phyloP scores from a whole-genome alignment of 345 rosid genomes.

The Salix udensis region DNA sequence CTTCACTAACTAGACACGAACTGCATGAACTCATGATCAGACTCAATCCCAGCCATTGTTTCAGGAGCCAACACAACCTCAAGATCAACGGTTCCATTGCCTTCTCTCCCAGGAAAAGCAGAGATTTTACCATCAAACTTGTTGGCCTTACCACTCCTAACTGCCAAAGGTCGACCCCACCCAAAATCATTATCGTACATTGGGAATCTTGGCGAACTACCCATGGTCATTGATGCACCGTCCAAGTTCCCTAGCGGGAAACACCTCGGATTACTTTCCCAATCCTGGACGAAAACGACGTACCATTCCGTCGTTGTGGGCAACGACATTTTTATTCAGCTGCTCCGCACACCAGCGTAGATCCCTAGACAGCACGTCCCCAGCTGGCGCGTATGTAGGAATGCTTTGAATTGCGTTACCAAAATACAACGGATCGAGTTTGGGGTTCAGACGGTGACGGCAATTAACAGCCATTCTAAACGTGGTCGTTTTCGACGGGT shows the following conservation, averaged over 20 bases:
- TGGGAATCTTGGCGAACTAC: slow-evolving; percentile 89
- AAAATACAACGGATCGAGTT: slow-evolving; percentile 61
- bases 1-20: slow-evolving; percentile 31
- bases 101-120: slow-evolving; percentile 86
- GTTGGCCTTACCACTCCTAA: slow-evolving; percentile 79
- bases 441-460: slow-evolving; percentile 69
- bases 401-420: slow-evolving; percentile 96
- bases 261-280: slow-evolving; percentile 77
- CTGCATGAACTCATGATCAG: slow-evolving; percentile 71
- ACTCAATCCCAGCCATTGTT: slow-evolving; percentile 73
- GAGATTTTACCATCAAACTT: slow-evolving; percentile 97
- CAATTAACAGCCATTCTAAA: slow-evolving; percentile 92
- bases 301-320: slow-evolving; percentile 50
- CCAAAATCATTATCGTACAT: slow-evolving; percentile 95
- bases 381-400: slow-evolving; percentile 67
- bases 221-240: slow-evolving; percentile 85
- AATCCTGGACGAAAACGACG: slow-evolving; percentile 45
- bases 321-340: slow-evolving; percentile 52
- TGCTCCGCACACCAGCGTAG: slow-evolving; percentile 82
- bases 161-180: slow-evolving; percentile 88
- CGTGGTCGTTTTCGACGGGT: slow-evolving; percentile 51
- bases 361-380: slow-evolving; percentile 62
- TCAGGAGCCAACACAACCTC: slow-evolving; percentile 81
- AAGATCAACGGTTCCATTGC: slow-evolving; percentile 71
- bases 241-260: slow-evolving; percentile 87